phyloP scores from a whole-genome alignment of 2,329 filamentous ascomycete species.

The Amauroascus verrucosus region DNA sequence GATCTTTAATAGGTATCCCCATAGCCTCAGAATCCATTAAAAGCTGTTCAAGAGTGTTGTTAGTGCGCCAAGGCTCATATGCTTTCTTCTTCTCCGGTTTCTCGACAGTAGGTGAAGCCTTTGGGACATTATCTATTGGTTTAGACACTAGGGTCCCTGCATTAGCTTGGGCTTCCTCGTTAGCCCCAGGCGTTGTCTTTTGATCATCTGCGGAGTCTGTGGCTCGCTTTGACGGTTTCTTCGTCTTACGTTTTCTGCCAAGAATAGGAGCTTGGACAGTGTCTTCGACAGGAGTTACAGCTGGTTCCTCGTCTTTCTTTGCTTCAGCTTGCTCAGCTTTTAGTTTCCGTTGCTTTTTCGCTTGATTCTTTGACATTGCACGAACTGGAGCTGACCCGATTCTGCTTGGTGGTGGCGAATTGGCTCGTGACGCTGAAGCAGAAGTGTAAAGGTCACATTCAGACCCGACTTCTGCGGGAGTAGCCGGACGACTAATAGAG shows the following conservation, averaged over 20 bases:
- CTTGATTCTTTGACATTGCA: constrained; percentile 51
- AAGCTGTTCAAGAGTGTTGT: constrained; percentile 34
- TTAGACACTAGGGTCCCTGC: not conserved
- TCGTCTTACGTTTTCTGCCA: constrained; percentile 52
- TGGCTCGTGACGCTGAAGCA: constrained; percentile 50
- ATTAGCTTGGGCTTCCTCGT: constrained; percentile 8
- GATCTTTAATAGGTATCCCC: constrained; percentile 30
- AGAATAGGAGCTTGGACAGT: constrained; percentile 51
- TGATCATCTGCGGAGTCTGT: constrained; percentile 15
- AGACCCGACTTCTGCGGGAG: constrained; percentile 49
- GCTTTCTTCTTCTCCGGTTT: constrained; percentile 20
- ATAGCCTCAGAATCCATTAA: constrained; percentile 31
- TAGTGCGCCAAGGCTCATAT: constrained; percentile 29
- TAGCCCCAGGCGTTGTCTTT: not conserved
- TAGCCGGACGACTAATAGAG: constrained; percentile 50
- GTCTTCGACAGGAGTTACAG: constrained; percentile 37
- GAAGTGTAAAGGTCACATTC: constrained; percentile 51
- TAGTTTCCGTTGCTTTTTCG: constrained; percentile 48
- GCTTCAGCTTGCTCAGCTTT: constrained; percentile 40
- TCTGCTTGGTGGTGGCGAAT: constrained; percentile 45
- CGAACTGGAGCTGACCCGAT: constrained; percentile 51
- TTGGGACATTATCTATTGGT: constrained; percentile 3
- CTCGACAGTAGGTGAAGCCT: constrained; percentile 15
- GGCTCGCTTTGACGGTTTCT: constrained; percentile 31
- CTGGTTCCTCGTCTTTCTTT: constrained; percentile 33